Evolutionary conservation across 768 basidiomycete species (phyloP).

Genomic region (Tulasnella sp.): DNA sequence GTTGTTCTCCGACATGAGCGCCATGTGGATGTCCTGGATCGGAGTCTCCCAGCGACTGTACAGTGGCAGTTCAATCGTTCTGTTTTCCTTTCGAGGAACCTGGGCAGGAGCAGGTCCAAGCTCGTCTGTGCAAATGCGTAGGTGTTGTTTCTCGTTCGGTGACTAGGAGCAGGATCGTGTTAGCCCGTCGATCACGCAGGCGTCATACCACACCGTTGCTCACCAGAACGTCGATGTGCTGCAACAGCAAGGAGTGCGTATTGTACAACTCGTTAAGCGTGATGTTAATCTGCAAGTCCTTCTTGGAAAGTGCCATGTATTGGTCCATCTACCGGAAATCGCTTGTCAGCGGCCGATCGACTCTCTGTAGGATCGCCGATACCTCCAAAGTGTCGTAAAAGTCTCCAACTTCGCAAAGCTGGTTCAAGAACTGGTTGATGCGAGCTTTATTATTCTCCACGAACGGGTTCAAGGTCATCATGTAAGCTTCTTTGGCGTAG

Average conservation of each 20-base stretch:
- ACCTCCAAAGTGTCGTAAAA: slow-evolving; percentile 99
- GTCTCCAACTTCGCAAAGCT: slow-evolving; percentile 95
- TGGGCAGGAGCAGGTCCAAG: slow-evolving; percentile 89
- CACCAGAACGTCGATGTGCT: slow-evolving; percentile 93
- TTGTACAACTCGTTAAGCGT: slow-evolving; percentile 99
- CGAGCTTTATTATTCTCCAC: slow-evolving; percentile 98
- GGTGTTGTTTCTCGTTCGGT: slow-evolving; percentile 94
- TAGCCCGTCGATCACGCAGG: not conserved
- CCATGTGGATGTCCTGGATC: slow-evolving; percentile 93
- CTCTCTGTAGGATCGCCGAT: too few species aligned
- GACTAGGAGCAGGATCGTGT: slow-evolving; percentile 50
- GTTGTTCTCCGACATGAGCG: slow-evolving; percentile 82
- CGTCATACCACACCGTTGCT: slow-evolving; percentile 34
- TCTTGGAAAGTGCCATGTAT: slow-evolving; percentile 99
- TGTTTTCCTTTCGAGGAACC: slow-evolving; percentile 97
- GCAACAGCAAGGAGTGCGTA: slow-evolving; percentile 90
- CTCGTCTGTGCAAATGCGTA: slow-evolving; percentile 94
- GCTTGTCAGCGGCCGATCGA: slow-evolving; percentile 14
- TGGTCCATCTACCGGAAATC: slow-evolving; percentile 81
- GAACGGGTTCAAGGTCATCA: slow-evolving; percentile 97
- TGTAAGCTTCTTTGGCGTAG: slow-evolving; percentile 98
- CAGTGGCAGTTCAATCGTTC: slow-evolving; percentile 82
- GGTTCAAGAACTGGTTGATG: slow-evolving; percentile 96
- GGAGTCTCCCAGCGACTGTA: slow-evolving; percentile 99
- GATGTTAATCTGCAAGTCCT: slow-evolving; percentile 96